These are phyloP conservation scores for Trifolium fragiferum DNA, from an alignment of 306 rosid species.

Conservation along the genomic window DNA sequence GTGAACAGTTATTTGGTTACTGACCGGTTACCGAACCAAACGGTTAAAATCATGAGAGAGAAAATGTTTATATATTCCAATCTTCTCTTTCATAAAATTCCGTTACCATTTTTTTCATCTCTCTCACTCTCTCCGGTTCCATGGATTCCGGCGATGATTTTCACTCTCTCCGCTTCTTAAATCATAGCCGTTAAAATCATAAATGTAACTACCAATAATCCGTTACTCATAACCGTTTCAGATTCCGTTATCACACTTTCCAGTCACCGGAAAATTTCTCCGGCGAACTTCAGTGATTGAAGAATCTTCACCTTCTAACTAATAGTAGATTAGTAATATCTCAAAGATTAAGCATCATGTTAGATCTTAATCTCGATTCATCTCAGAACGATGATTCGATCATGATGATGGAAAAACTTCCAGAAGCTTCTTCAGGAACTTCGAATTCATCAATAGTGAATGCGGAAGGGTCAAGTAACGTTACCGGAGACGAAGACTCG, in stretches of 20 bases:
- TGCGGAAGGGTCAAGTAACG: slow-evolving; percentile 87
- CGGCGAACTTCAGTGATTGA: slow-evolving; percentile 40
- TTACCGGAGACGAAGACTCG: slow-evolving; percentile 77
- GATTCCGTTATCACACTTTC: background rate
- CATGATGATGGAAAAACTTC: slow-evolving; percentile 50
- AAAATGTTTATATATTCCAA: slow-evolving; percentile 73
- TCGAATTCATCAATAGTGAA: slow-evolving; percentile 93
- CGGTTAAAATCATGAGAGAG: slow-evolving; percentile 56
- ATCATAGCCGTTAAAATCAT: slow-evolving; percentile 33
- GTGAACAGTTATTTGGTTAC: slow-evolving; percentile 50
- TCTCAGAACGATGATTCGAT: slow-evolving; percentile 50
- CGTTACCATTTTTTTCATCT: slow-evolving; percentile 53
- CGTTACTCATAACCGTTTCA: background rate
- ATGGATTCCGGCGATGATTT: slow-evolving; percentile 38
- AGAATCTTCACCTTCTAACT: slow-evolving; percentile 33
- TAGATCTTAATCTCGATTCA: slow-evolving; percentile 75
- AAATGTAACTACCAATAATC: slow-evolving; percentile 40
- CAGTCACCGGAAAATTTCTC: slow-evolving; percentile 43
- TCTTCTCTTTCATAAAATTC: slow-evolving; percentile 48
- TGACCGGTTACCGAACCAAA: slow-evolving; percentile 63
- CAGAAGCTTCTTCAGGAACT: slow-evolving; percentile 82
- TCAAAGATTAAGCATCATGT: slow-evolving; percentile 55
- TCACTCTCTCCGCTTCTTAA: slow-evolving; percentile 17
- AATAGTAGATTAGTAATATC: background rate
- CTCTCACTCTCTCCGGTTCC: slow-evolving; percentile 34